These are phyloP conservation scores for Trichoderma guizhouense DNA, from an alignment of 2,329 filamentous ascomycete species.

Conservation along the genomic window DNA sequence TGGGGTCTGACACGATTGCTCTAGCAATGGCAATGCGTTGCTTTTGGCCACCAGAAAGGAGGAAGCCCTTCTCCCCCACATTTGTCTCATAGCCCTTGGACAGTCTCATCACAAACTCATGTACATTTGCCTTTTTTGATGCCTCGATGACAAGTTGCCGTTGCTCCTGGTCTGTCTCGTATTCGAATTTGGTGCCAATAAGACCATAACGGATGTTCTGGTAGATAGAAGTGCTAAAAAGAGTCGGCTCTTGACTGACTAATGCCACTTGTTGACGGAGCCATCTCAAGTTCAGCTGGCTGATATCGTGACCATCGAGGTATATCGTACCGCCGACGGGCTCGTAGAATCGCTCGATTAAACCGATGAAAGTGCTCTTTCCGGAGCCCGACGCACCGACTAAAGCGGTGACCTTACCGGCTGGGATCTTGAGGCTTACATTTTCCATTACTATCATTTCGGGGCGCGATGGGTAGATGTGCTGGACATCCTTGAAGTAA, in stretches of 20 bases:
- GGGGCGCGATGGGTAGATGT: neutral
- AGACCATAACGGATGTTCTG: neutral
- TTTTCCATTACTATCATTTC: neutral
- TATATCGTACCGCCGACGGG: neutral
- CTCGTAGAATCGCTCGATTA: neutral
- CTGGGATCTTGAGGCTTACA: neutral
- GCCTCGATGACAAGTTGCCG: neutral
- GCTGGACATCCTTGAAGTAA: neutral
- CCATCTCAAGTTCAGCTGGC: neutral
- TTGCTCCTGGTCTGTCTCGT: neutral
- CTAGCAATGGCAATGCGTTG: constrained; percentile 10
- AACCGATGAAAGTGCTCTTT: neutral
- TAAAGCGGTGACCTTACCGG: neutral
- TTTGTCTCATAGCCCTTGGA: neutral
- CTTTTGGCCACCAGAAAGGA: constrained; percentile 1
- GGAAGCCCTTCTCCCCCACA: neutral
- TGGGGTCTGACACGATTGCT: neutral
- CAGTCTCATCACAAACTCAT: neutral
- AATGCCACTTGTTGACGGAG: neutral
- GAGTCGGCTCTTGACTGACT: neutral
- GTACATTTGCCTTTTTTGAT: neutral
- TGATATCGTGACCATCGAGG: neutral
- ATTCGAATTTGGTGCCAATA: neutral
- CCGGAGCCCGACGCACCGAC: neutral
- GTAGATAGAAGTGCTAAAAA: neutral